Percentiles rank a stretch among this genome's conserved stretches.
These are phyloP conservation scores for Tulasnella sp. DNA, from an alignment of 768 basidiomycete genomes.

Conservation along the genomic window DNA sequence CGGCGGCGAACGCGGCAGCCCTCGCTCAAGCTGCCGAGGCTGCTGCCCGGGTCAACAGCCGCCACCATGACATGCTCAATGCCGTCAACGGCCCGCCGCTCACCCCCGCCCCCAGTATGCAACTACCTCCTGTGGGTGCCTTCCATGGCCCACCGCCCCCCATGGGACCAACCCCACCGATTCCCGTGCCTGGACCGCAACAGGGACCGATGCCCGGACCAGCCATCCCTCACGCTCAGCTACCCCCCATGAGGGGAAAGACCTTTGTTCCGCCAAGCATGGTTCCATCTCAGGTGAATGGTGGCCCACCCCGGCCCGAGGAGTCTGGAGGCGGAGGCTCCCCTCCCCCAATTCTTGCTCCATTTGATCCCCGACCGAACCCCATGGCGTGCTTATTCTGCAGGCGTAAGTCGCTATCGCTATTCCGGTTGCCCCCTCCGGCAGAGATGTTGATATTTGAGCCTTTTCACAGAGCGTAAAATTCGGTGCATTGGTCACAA, in stretches of 20 bases:
- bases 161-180: background rate
- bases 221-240: background rate
- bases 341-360: constrained; percentile 26
- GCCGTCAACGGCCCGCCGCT: background rate
- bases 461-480: constrained; percentile 21
- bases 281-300: constrained; percentile 20
- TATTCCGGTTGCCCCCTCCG: background rate
- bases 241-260: constrained; percentile 15
- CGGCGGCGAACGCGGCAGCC: constrained; percentile 23
- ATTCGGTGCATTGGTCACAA: constrained; percentile 28
- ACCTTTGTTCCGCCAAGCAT: constrained; percentile 26
- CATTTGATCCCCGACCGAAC: constrained; percentile 28
- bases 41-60: constrained; percentile 25
- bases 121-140: background rate
- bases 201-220: constrained; percentile 4
- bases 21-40: constrained; percentile 27
- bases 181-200: constrained; percentile 8
- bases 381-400: constrained; percentile 29
- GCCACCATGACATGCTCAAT: constrained; percentile 21
- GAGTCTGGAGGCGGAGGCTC: constrained; percentile 25
- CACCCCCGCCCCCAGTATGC: background rate
- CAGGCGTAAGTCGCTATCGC: constrained; percentile 14
- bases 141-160: constrained; percentile 7
- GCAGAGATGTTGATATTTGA: background rate
- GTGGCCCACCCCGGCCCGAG: constrained; percentile 13